Conservation (phyloP, 352 stramenopile genomes). For the Phytophthora litchii region DNA sequence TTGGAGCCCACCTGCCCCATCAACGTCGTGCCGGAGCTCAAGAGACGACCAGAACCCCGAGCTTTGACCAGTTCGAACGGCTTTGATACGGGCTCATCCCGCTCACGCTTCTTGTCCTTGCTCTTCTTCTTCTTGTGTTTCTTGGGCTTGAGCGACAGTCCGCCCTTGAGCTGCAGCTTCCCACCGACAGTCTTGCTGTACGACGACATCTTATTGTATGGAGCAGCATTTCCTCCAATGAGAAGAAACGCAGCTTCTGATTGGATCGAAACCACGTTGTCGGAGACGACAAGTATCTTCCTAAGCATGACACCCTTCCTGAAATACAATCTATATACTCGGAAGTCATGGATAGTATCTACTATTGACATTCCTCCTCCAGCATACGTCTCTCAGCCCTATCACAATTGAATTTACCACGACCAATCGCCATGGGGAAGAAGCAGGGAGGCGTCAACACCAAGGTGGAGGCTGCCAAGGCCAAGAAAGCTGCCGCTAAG, state of each 20-base stretch:
- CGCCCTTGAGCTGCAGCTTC: constrained; percentile 84
- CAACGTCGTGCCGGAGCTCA: constrained; percentile 88
- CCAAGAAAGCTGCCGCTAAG: constrained; percentile 65
- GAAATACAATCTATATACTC: background rate
- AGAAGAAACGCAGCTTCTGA: constrained; percentile 2
- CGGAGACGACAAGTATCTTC: constrained; percentile 4
- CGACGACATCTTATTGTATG: constrained; percentile 26
- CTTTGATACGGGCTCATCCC: constrained; percentile 26
- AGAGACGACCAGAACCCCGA: constrained; percentile 79
- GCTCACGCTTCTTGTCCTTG: constrained; percentile 26
- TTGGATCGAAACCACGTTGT: constrained; percentile 18
- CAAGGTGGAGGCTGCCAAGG: constrained; percentile 79
- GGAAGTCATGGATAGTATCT: constrained; percentile 7
- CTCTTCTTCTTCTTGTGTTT: constrained; percentile 68
- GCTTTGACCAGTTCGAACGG: constrained; percentile 80
- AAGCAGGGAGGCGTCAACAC: constrained; percentile 68
- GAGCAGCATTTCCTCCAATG: constrained; percentile 8
- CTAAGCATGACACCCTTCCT: constrained; percentile 2
- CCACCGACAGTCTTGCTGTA: constrained; percentile 79
- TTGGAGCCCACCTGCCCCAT: constrained; percentile 83
- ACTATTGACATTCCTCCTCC: background rate
- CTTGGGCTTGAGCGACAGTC: constrained; percentile 73
- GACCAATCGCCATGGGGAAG: constrained; percentile 43
- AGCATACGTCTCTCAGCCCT: background rate
- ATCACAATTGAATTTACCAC: constrained; percentile 12